Evolutionary conservation across 345 rosid species (phyloP).

Genomic region (thale cress (Arabidopsis thaliana)): TAIR10.1 NC_003074.8:9777501-9778000

Average conservation of each 20-base stretch:
- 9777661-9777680: constrained; percentile 39
- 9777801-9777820: constrained; percentile 73
- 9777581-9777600: too few species aligned
- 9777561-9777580: too few species aligned
- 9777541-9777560: too few species aligned
- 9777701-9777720: constrained; percentile 43
- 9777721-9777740: constrained; percentile 44
- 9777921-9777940: constrained; percentile 48
- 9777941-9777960: too few species aligned
- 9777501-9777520: background rate
- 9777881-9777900: constrained; percentile 84
- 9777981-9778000: too few species aligned
- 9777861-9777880: constrained; percentile 75
- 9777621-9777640: constrained; percentile 29
- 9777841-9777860: constrained; percentile 72
- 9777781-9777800: constrained; percentile 66
- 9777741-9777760: constrained; percentile 38
- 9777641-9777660: constrained; percentile 47
- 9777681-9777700: constrained; percentile 41
- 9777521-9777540: background rate
- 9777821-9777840: constrained; percentile 89
- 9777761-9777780: constrained; percentile 79
- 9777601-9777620: too few species aligned
- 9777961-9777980: background rate
- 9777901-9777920: constrained; percentile 61